Conservation (phyloP, 2,329 filamentous ascomycete genomes). For the Calonectria pseudoreteaudii region DNA sequence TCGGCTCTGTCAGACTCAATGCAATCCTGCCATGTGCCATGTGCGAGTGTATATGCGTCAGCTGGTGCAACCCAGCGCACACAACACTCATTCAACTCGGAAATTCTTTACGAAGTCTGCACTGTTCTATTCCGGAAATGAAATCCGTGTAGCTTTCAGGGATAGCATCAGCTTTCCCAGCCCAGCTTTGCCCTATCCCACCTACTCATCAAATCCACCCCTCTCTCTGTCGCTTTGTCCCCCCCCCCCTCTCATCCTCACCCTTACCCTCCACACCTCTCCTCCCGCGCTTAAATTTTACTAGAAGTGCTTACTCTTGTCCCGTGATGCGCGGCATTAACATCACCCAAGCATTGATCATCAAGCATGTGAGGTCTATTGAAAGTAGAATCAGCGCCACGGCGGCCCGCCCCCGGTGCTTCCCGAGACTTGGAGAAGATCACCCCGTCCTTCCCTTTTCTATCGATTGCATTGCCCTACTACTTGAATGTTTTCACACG, state of each 20-base stretch:
- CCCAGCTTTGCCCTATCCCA: background rate
- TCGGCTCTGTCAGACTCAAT: constrained; percentile 8
- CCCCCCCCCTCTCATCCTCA: too few relatives aligned
- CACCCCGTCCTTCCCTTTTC: background rate
- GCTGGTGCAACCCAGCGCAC: background rate
- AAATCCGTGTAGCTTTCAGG: background rate
- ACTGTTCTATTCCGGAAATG: background rate
- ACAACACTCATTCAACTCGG: background rate
- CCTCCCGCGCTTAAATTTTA: constrained; percentile 20
- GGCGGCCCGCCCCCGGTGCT: constrained; percentile 7
- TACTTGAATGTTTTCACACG: background rate
- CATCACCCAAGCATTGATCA: background rate
- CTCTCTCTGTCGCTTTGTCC: background rate
- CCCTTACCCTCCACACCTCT: constrained; percentile 10
- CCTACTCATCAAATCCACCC: background rate
- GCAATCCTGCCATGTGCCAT: background rate
- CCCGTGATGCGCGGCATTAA: constrained; percentile 8
- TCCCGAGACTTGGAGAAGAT: background rate
- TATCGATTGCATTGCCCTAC: background rate
- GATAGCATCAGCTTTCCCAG: background rate
- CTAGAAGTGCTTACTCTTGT: constrained; percentile 1
- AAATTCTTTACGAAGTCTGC: background rate
- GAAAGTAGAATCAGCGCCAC: background rate
- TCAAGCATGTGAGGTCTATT: constrained; percentile 5
- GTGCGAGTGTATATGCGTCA: background rate